Base-by-base conservation (phyloP, 2,329 filamentous ascomycete genomes). In the Alternaria sp. region DNA sequence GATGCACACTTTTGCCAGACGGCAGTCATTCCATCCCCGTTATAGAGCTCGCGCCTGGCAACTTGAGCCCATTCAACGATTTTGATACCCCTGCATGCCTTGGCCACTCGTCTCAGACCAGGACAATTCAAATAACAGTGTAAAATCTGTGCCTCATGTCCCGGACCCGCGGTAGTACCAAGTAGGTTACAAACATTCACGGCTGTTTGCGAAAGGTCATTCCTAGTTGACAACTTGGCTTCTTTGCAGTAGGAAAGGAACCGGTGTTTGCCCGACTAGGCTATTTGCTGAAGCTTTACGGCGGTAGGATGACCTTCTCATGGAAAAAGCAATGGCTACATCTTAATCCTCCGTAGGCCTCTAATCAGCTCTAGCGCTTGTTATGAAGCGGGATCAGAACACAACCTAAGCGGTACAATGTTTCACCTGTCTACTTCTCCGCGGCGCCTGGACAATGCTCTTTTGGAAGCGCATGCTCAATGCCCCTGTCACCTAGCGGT, bases 161-260 rank as follows among this genome's bases (percentile, higher is more conserved):
- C 64, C 65, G 61, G 40, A 21, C 65, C 63, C 63, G 59, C 63
- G 65, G 67, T 67, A 28, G 29, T 37, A 65, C 64, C 17, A 46
- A 55, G 53, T 46, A 59, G 42, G 28, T 53, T 54, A 50, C 63
- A 61, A 61, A 57, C 63, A 64, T 50, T 40, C 54, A 36, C 42
- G 33, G 41, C 36, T 33, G 11, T 49, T 36, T 42, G 36, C 39
- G 39, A 17, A 37, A 48, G 39, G 9, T 5, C 24, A 21, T 28
- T 26, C 23, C 29, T 45, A 40, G 29, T 45, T 9, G 28, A 26
- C 28, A 49, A 37, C 39, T n/a, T 26, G 23, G 33, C 23, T 28
- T 45, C n/a, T 42, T 31, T 23, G 51, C 39, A n/a, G 14, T 21
- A 26, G 24, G 28, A 33, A 39, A 34, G 11, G 29, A 37, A 51